phyloP scores from a whole-genome alignment of 2,329 filamentous ascomycete genomes.

The Diaporthe sp. region DNA sequence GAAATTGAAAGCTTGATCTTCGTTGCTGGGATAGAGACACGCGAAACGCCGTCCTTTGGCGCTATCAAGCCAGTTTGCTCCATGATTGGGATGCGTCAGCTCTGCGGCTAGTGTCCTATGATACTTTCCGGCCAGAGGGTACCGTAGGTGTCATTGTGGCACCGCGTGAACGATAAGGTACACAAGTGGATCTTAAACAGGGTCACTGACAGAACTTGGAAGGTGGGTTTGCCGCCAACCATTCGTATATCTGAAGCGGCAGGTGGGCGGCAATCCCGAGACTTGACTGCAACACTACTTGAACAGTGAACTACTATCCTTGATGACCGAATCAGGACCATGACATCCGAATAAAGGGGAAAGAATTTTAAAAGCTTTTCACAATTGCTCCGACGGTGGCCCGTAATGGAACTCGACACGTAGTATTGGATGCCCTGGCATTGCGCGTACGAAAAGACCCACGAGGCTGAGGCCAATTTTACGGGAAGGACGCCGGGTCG shows the following conservation, averaged over 20 bases:
- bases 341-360: background rate
- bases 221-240: background rate
- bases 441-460: conserved; percentile 3
- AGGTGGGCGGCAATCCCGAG: conserved; percentile 6
- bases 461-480: background rate
- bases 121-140: background rate
- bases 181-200: background rate
- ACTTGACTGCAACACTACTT: background rate
- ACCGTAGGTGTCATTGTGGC: background rate
- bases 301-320: too few species aligned
- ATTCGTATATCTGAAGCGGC: conserved; percentile 9
- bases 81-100: background rate
- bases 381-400: background rate
- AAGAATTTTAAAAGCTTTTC: conserved; percentile 1
- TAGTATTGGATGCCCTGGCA: background rate
- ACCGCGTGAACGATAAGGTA: background rate
- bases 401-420: background rate
- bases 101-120: too few species aligned
- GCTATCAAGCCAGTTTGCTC: background rate
- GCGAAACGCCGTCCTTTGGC: background rate
- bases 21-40: background rate
- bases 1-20: background rate
- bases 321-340: background rate
- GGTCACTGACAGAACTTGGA: background rate
- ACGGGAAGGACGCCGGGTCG: background rate